Base-by-base conservation (phyloP, 2,329 filamentous ascomycete genomes). In the Trichoderma atroviride region DNA sequence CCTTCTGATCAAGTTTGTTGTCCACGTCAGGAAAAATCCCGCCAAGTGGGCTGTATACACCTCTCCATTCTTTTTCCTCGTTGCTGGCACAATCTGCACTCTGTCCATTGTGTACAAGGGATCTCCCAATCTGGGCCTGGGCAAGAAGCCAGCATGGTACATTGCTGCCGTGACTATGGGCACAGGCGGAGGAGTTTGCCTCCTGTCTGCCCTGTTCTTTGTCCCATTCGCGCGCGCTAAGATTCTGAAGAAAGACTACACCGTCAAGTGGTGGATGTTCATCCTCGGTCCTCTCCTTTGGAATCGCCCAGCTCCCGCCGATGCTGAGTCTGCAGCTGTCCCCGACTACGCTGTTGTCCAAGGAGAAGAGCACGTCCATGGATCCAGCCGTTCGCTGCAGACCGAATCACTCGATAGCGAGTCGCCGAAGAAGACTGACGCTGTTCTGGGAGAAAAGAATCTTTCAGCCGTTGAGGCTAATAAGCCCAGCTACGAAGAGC, bases 21-120 rank as follows among this genome's bases (percentile, higher is more conserved):
- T 94, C 4, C 91, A 92, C 77, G 78, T 91, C 71, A 90, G 91
- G 78, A 89, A 85, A 79, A 89, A 92, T 79, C 91, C 91, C 6
- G 84, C 92, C 2, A 86, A 84, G 7, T 92, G 90, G 90, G 91
- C 91, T 31, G 86, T 94, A 67, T 93, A 85, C 81, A 90, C 86
- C 63, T 89, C 90, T 1, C 92, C 91, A 11, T 88, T 91, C 81
- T 94, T 90, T 82, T 94, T 94, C 85, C 87, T 93, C 68, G 87
- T 94, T 70, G 90, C 91, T 68, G 90, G 85, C 68, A 92, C 90
- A 70, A 81, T 94, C 75, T 92, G 91, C 81, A 91, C 91, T 0
- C 84, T 94, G 5, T 92, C 90, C 55, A 89, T 94, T 74, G 91
- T 94, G 74, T 93, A 92, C 86, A 93, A 94, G 85, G 91, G 91